Evolutionary conservation across 371 early-diverging fungal genomes (phyloP).

Genomic region (Mortierella sp.): DNA sequence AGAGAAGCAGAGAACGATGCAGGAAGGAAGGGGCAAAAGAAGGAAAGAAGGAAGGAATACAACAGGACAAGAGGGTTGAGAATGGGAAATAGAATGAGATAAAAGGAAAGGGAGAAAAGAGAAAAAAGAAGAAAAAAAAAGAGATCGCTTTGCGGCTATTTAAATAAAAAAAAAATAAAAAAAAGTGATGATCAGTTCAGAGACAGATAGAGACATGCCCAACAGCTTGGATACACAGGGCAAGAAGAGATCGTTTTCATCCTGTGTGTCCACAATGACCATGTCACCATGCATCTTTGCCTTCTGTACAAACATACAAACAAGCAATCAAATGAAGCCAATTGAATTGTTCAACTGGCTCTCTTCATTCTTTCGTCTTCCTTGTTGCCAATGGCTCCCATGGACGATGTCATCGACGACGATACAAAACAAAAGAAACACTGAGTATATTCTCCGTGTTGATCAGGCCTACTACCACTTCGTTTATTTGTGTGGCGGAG

Average conservation of each 20-base stretch:
- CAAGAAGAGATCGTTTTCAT: too few species aligned
- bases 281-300: neutral
- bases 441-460: neutral
- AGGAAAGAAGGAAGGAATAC: neutral
- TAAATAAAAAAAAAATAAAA: neutral
- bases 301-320: neutral
- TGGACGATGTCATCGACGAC: constrained; percentile 12
- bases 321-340: neutral
- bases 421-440: neutral
- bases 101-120: neutral
- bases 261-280: neutral
- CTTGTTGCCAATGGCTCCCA: neutral
- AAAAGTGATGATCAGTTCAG: neutral
- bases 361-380: neutral
- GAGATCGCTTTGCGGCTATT: constrained; percentile 1
- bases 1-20: neutral
- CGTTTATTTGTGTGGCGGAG: neutral
- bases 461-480: neutral
- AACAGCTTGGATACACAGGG: neutral
- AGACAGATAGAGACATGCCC: neutral
- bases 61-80: neutral
- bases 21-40: neutral
- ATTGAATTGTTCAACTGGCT: neutral
- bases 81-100: neutral
- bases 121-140: neutral